phyloP scores from a whole-genome alignment of 495 filamentous ascomycete species.

The Penicillium daleae region DNA sequence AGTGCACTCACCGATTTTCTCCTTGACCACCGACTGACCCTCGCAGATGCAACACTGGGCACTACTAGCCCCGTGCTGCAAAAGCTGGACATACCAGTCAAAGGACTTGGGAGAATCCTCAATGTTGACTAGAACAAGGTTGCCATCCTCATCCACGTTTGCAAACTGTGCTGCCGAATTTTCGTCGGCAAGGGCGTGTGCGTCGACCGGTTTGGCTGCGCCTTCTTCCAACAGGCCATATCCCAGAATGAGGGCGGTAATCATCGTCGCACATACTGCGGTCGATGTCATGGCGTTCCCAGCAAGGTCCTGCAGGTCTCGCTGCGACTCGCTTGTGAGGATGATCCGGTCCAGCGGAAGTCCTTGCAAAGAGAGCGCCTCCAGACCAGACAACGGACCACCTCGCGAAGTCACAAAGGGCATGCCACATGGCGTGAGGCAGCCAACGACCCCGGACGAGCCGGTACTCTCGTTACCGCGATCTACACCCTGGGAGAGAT shows the following conservation, averaged over 20 bases:
- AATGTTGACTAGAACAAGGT: slow-evolving; percentile 14
- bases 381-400: slow-evolving; percentile 65
- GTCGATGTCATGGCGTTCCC: slow-evolving; percentile 87
- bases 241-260: slow-evolving; percentile 55
- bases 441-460: slow-evolving; percentile 63
- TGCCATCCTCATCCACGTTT: slow-evolving; percentile 10
- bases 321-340: slow-evolving; percentile 64
- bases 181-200: background rate
- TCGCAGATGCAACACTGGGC: slow-evolving; percentile 62
- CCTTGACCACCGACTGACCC: slow-evolving; percentile 43
- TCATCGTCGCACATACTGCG: slow-evolving; percentile 66
- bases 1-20: slow-evolving; percentile 49
- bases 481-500: slow-evolving; percentile 80
- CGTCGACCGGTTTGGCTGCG: background rate
- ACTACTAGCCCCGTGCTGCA: slow-evolving; percentile 36
- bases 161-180: background rate
- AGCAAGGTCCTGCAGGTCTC: slow-evolving; percentile 70
- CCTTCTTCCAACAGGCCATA: slow-evolving; percentile 37
- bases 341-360: slow-evolving; percentile 65
- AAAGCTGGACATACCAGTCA: slow-evolving; percentile 15
- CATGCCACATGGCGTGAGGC: slow-evolving; percentile 71
- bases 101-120: slow-evolving; percentile 2
- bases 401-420: slow-evolving; percentile 65
- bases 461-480: slow-evolving; percentile 50
- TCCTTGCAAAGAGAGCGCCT: slow-evolving; percentile 72